Base-by-base conservation (phyloP, 2,329 filamentous ascomycete species). In the Stagonosporopsis vannaccii region DNA sequence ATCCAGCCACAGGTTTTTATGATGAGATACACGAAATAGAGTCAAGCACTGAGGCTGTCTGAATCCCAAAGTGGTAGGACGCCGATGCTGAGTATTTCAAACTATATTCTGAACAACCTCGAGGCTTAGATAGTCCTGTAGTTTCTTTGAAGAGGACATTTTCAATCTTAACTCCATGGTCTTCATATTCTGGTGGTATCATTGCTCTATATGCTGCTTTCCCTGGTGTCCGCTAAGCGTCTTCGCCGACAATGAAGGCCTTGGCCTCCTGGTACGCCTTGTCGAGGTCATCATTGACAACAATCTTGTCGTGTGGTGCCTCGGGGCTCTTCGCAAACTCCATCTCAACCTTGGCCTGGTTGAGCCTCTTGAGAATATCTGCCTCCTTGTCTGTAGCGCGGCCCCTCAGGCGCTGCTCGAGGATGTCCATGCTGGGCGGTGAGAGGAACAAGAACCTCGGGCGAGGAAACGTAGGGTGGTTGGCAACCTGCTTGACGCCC, bases 11-110 rank as follows among this genome's bases (percentile, higher is more conserved):
- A 17, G 62, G 83, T 87, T 86, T 83, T 89, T 69, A 84, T 97
- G 93, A 97, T 97, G 92, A 97, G 87, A 68, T 58, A 80, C 86
- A 88, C 82, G 84, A 89, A 87, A 93, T 93, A 96, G 93, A 97
- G 92, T 97, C 92, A 97, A 97, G 92, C 92, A 91, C 93, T 90
- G 91, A 97, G 86, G 85, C 66, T 65, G 66, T 72, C 72, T 71
- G 74, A 75, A 75, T 72, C 75, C 78, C 77, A 78, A 78, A 76
- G 77, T 73, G 78, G 77, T 77, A 76, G 72, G 72, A 70, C 68
- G 73, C 70, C 70, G 52, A 60, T 76, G 75, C 71, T 76, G 75
- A 73, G 70, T 60, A 68, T 79, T 73, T 74, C 76, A 78, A 79
- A 78, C 73, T 74, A 74, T 79, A 79, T 53, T 78, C 78, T 80